Evolutionary conservation across 1,284 basidiomycete genomes (phyloP).

Genomic region (Tilletia indica): DNA sequence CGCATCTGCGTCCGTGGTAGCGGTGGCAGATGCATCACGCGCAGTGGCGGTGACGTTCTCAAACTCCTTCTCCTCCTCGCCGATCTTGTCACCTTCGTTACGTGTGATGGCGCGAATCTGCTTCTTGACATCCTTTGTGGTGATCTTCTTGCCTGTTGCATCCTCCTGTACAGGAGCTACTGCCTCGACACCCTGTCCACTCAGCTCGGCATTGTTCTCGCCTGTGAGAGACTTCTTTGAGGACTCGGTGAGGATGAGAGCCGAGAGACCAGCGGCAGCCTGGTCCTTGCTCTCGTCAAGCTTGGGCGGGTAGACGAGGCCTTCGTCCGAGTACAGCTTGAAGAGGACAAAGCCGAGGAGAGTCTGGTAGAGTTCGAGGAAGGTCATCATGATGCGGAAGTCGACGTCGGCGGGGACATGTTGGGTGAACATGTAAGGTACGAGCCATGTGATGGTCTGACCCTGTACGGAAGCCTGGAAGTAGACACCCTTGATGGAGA

Average conservation of each 20-base stretch:
- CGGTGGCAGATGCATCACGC: slow-evolving; percentile 10
- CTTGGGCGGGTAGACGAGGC: slow-evolving; percentile 90
- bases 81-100: slow-evolving; percentile 36
- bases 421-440: slow-evolving; percentile 97
- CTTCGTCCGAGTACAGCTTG: slow-evolving; percentile 93
- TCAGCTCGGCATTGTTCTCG: slow-evolving; percentile 28
- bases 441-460: slow-evolving; percentile 91
- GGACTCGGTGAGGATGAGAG: slow-evolving; percentile 75
- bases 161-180: slow-evolving; percentile 31
- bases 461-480: slow-evolving; percentile 95
- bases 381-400: slow-evolving; percentile 96
- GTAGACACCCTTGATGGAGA: slow-evolving; percentile 98
- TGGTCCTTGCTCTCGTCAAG: slow-evolving; percentile 82
- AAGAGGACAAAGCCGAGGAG: slow-evolving; percentile 92
- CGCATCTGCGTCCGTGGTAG: neutral
- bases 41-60: slow-evolving; percentile 22
- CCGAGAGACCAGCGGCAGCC: slow-evolving; percentile 76
- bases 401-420: slow-evolving; percentile 92
- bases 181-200: slow-evolving; percentile 20
- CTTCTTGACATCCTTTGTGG: slow-evolving; percentile 59
- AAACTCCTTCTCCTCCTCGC: slow-evolving; percentile 32
- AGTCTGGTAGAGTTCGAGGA: slow-evolving; percentile 97
- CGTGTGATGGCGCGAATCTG: slow-evolving; percentile 60
- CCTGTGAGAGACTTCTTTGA: slow-evolving; percentile 53
- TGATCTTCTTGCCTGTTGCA: slow-evolving; percentile 58